phyloP scores from a whole-genome alignment of 345 rosid genomes.

The Euclidium syriacum region DNA sequence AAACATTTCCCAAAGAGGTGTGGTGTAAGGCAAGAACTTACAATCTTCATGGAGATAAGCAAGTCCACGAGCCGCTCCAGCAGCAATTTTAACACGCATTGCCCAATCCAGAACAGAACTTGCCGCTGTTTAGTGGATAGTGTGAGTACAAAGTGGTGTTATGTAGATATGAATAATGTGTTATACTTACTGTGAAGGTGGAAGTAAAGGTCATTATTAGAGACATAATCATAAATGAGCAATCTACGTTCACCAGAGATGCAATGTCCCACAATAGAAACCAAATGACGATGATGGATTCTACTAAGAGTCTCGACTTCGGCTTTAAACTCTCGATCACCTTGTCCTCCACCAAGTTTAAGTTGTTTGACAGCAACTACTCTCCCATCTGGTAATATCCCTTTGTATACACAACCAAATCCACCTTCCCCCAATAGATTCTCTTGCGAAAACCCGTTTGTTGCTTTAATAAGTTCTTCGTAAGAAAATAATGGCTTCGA shows the following conservation, averaged over 20 bases:
- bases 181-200: slow-evolving; percentile 75
- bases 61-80: slow-evolving; percentile 95
- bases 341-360: slow-evolving; percentile 81
- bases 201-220: slow-evolving; percentile 80
- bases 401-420: slow-evolving; percentile 86
- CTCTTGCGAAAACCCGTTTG: slow-evolving; percentile 69
- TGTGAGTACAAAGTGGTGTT: neutral
- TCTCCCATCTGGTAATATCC: slow-evolving; percentile 84
- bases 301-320: slow-evolving; percentile 92
- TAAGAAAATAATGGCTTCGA: slow-evolving; percentile 66
- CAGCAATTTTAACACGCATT: slow-evolving; percentile 74
- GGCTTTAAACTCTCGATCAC: slow-evolving; percentile 87
- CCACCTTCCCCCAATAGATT: slow-evolving; percentile 97
- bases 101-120: slow-evolving; percentile 70
- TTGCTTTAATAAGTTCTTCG: slow-evolving; percentile 65
- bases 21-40: slow-evolving; percentile 34
- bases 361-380: slow-evolving; percentile 90
- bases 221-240: slow-evolving; percentile 82
- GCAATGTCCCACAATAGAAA: slow-evolving; percentile 93
- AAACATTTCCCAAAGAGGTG: neutral
- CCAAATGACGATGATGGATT: slow-evolving; percentile 92
- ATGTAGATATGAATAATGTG: neutral
- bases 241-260: slow-evolving; percentile 68
- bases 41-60: slow-evolving; percentile 99
- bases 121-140: slow-evolving; percentile 37